Base-by-base conservation (phyloP, 768 basidiomycete species). In the Phlebiopsis flavidoalba region DNA sequence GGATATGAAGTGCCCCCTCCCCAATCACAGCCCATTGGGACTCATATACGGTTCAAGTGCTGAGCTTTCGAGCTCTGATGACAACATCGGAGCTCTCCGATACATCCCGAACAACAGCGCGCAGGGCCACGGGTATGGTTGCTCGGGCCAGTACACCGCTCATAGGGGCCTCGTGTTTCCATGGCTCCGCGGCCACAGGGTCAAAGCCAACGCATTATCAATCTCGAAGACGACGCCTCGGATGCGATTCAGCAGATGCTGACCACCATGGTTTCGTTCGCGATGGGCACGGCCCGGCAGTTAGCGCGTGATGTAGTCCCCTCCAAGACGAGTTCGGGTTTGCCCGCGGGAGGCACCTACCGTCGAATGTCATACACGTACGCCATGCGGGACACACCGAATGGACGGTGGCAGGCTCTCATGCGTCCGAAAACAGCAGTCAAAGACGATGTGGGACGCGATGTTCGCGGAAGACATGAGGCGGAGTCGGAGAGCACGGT, bases 251-350 rank as follows among this genome's bases (percentile, higher is more conserved):
- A 81, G 26, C 73, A 73, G 15, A 67, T 88, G 12, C 84, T 88
- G 63, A 78, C 82, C 7, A 70, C 75, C 49, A 66, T 77, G 58
- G 83, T 8, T 88, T 91, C 66, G 70, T 70, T 7, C 81, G 85
- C 61, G 88, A 91, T n/a, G 71, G 88, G 88, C 50, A 82, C 77
- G 8, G 79, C 80, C 47, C 80, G 87, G 35, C 77, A n/a, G n/a
- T n/a, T n/a, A n/a, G 82, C 48, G 77, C 82, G 0, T 84, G 57
- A 56, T 61, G 47, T 62, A n/a, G 45, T 48, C 47, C 58, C 12
- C 35, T 47, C 33, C 56, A 26, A 3, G 15, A 24, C 36, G 22
- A 31, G 5, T 33, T 21, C 31, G 21, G n/a, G 15, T 3, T 26
- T 17, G n/a, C 12, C 40, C 1, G 80, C 70, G 66, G 79, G 79